These are phyloP conservation scores for Phoma sp. DNA, from an alignment of 2,329 filamentous ascomycete species.

Conservation along the genomic window DNA sequence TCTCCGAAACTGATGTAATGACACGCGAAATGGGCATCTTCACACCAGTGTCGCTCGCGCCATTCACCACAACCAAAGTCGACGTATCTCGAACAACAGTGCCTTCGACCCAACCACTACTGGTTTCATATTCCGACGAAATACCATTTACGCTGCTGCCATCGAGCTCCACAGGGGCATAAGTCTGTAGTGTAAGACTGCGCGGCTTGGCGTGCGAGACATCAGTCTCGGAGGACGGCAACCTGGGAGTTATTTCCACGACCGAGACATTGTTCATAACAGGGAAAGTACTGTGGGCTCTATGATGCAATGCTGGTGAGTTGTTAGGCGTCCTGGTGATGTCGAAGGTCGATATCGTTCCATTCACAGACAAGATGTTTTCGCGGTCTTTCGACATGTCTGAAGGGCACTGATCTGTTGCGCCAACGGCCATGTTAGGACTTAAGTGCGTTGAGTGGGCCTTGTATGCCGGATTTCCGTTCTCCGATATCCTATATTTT, in stretches of 20 bases:
- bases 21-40: not conserved
- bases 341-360: not conserved
- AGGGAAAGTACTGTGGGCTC: not conserved
- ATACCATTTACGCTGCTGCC: not conserved
- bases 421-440: not conserved
- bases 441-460: too few species aligned
- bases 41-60: not conserved
- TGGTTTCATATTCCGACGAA: not conserved
- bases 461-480: not conserved
- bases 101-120: not conserved
- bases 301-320: not conserved
- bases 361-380: not conserved
- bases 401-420: not conserved
- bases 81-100: not conserved
- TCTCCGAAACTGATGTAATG: not conserved
- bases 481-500: not conserved
- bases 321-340: not conserved
- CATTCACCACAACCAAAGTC: not conserved
- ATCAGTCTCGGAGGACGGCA: not conserved
- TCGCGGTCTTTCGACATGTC: not conserved
- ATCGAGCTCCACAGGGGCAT: not conserved
- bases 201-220: not conserved
- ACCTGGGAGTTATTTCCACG: not conserved
- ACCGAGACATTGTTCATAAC: not conserved
- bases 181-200: not conserved